A percentile compares a stretch with the other conserved stretches of the same genome.
phyloP scores from a whole-genome alignment of 2,329 filamentous ascomycete species.

The Alternaria triticina region DNA sequence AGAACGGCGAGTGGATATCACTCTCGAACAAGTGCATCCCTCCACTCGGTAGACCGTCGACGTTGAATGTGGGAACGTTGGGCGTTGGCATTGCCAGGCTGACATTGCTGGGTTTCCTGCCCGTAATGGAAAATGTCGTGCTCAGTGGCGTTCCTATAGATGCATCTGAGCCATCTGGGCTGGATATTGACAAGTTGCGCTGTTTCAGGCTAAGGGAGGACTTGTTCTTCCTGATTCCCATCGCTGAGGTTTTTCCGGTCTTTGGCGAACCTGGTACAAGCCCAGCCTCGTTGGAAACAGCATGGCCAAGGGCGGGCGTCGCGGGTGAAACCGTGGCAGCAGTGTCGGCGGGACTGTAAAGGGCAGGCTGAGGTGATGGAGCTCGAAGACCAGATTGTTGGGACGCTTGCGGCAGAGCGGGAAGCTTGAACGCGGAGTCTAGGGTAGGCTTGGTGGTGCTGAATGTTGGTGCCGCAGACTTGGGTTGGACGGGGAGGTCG shows the following conservation, averaged over 20 bases:
- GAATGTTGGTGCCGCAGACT: constrained; percentile 44
- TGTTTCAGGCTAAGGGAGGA: constrained; percentile 70
- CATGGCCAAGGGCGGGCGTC: constrained; percentile 45
- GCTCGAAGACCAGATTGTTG: constrained; percentile 34
- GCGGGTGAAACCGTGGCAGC: constrained; percentile 51
- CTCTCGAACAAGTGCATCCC: constrained; percentile 85
- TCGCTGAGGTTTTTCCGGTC: constrained; percentile 35
- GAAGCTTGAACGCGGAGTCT: constrained; percentile 42
- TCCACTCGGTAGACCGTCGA: constrained; percentile 64
- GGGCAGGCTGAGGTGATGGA: constrained; percentile 41
- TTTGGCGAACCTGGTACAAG: constrained; percentile 46
- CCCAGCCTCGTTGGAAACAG: constrained; percentile 53
- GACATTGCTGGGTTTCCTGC: constrained; percentile 57
- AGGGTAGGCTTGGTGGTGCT: constrained; percentile 30
- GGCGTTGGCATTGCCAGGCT: constrained; percentile 74
- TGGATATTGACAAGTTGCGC: constrained; percentile 73
- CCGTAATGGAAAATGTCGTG: constrained; percentile 65
- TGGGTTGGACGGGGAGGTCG: constrained; percentile 42
- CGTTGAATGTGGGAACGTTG: constrained; percentile 66
- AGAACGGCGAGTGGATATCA: constrained; percentile 72
- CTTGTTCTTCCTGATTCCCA: constrained; percentile 57
- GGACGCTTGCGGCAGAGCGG: constrained; percentile 38
- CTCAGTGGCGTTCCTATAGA: constrained; percentile 79
- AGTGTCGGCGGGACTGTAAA: constrained; percentile 51
- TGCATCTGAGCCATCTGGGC: constrained; percentile 66